These are phyloP conservation scores for Wallacemonas collosoma DNA, from an alignment of 208 protist species.

Conservation along the genomic window DNA sequence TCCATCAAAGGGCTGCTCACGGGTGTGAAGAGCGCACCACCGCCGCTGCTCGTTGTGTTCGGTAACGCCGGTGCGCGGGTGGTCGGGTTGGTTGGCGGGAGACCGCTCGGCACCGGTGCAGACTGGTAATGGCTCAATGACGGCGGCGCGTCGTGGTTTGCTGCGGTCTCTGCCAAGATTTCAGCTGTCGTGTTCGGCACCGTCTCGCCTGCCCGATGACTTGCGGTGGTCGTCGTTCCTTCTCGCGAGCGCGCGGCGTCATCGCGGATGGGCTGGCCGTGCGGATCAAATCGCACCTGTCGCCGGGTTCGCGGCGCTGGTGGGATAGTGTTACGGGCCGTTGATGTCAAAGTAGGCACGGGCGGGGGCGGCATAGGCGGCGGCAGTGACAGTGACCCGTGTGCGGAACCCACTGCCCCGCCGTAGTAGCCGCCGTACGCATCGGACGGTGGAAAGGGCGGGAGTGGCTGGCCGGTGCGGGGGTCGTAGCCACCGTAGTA, in stretches of 20 bases:
- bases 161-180: not conserved
- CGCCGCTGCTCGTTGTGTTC: not conserved
- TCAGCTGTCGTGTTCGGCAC: not conserved
- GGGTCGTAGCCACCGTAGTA: conserved; percentile 3
- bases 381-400: not conserved
- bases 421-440: conserved; percentile 4
- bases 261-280: not conserved
- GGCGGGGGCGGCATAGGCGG: not conserved
- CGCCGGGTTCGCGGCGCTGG: conserved; percentile 2
- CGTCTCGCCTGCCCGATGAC: not conserved
- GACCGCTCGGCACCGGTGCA: not conserved
- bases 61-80: not conserved
- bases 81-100: conserved; percentile 2
- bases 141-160: not conserved
- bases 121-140: not conserved
- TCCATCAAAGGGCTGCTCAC: not conserved
- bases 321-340: not conserved
- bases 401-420: not conserved
- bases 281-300: conserved; percentile 22
- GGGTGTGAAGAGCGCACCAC: not conserved
- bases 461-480: not conserved
- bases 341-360: no score
- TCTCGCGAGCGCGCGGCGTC: not conserved
- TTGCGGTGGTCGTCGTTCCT: not conserved
- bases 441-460: not conserved